A percentile compares a stretch with the other conserved stretches of the same genome.
Evolutionary conservation across 495 filamentous ascomycete species (phyloP).

Genomic region (Thermothielavioides terrestris): DNA sequence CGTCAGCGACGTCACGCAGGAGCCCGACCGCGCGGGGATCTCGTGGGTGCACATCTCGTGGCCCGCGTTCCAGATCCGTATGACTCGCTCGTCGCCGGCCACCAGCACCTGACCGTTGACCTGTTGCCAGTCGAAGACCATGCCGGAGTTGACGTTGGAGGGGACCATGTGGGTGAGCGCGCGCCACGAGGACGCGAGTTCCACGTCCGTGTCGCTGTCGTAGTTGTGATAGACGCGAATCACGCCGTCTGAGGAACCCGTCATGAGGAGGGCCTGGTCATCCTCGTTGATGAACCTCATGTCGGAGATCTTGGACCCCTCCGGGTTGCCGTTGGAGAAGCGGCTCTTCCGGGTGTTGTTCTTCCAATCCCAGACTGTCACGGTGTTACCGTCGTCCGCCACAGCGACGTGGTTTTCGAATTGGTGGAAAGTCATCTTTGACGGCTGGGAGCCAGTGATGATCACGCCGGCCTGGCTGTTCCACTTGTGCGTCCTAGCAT

Average conservation of each 20-base stretch:
- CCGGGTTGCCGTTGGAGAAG: conserved; percentile 90
- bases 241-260: conserved; percentile 88
- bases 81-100: conserved; percentile 91
- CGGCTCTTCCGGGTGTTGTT: conserved; percentile 60
- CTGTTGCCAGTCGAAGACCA: conserved; percentile 98
- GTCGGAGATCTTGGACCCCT: conserved; percentile 86
- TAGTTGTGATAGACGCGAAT: conserved; percentile 93
- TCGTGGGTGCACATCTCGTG: conserved; percentile 89
- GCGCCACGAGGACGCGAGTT: conserved; percentile 87
- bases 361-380: conserved; percentile 92
- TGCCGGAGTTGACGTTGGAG: conserved; percentile 83
- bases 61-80: conserved; percentile 90
- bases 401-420: conserved; percentile 93
- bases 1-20: conserved; percentile 89
- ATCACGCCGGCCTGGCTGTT: conserved; percentile 66
- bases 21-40: conserved; percentile 90
- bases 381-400: conserved; percentile 83
- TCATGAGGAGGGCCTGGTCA: conserved; percentile 89
- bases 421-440: conserved; percentile 92
- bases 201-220: conserved; percentile 57
- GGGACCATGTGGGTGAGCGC: conserved; percentile 87
- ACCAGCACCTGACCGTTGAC: conserved; percentile 90
- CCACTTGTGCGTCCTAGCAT: conserved; percentile 78
- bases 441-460: conserved; percentile 78
- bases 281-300: conserved; percentile 97